These are phyloP conservation scores for Saccharum officinarum DNA, from an alignment of 176 grass and related monocot species.

Conservation along the genomic window DNA sequence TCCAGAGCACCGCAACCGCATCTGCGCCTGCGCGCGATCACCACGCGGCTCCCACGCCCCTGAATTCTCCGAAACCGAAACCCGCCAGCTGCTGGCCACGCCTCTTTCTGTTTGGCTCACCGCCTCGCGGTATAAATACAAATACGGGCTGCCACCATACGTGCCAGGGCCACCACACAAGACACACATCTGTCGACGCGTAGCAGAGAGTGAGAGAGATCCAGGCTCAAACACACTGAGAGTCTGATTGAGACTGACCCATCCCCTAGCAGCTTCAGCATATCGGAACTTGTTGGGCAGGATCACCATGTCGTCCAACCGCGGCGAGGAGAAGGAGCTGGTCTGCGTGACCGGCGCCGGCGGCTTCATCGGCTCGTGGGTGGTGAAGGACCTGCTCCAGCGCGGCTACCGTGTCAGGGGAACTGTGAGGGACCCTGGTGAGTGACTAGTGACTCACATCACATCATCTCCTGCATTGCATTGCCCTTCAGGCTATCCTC, in stretches of 20 bases:
- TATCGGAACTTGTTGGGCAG: neutral
- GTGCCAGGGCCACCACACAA: neutral
- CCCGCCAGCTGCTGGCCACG: neutral
- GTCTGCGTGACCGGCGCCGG: conserved; percentile 51
- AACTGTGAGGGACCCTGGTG: conserved; percentile 49
- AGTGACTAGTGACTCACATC: neutral
- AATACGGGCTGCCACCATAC: neutral
- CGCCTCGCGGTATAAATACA: conserved; percentile 24
- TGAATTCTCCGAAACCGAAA: neutral
- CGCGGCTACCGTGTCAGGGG: conserved; percentile 53
- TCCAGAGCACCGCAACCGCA: neutral
- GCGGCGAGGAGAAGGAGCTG: conserved; percentile 2
- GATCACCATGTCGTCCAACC: neutral
- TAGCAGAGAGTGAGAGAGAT: neutral
- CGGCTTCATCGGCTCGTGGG: conserved; percentile 59
- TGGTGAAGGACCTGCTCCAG: conserved; percentile 51
- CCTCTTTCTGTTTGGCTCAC: too few relatives aligned
- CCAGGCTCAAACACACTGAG: neutral
- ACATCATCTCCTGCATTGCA: neutral
- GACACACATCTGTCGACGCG: neutral
- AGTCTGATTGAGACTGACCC: too few relatives aligned
- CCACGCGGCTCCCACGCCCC: neutral
- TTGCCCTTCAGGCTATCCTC: too few relatives aligned
- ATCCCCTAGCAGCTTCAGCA: neutral
- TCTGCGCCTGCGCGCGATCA: neutral